These are phyloP conservation scores for Chrysoporthe puriensis DNA, from an alignment of 2,329 filamentous ascomycete species.

Conservation along the genomic window DNA sequence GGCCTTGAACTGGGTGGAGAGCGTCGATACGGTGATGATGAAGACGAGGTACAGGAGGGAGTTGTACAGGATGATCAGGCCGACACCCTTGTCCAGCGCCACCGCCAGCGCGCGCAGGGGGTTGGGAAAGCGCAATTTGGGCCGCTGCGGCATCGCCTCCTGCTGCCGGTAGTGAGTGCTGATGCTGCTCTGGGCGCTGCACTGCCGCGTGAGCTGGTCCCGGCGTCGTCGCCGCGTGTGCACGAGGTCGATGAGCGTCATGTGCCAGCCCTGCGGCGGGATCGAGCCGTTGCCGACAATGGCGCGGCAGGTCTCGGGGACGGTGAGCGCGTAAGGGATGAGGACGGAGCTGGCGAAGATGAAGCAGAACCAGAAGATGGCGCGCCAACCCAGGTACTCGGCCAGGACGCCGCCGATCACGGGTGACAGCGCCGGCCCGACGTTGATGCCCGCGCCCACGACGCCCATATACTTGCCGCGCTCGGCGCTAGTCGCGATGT, in stretches of 20 bases:
- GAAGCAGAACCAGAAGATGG: slow-evolving; percentile 71
- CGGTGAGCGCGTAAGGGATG: slow-evolving; percentile 56
- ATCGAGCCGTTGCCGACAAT: slow-evolving; percentile 68
- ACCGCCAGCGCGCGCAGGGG: slow-evolving; percentile 59
- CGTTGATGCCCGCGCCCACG: slow-evolving; percentile 60
- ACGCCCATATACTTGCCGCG: slow-evolving; percentile 74
- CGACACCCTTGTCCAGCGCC: slow-evolving; percentile 61
- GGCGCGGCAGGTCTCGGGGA: slow-evolving; percentile 63
- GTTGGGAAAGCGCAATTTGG: slow-evolving; percentile 57
- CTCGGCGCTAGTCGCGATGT: slow-evolving; percentile 70
- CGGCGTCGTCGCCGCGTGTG: slow-evolving; percentile 32
- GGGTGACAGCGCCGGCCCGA: slow-evolving; percentile 60
- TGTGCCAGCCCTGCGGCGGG: slow-evolving; percentile 60
- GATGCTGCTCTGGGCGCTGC: slow-evolving; percentile 7
- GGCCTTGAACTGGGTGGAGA: slow-evolving; percentile 54
- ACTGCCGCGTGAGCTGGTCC: background rate
- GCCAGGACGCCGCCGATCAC: slow-evolving; percentile 67
- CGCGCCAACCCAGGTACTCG: slow-evolving; percentile 68
- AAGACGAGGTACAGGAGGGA: slow-evolving; percentile 60
- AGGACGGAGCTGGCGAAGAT: slow-evolving; percentile 57
- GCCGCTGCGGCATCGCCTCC: slow-evolving; percentile 8
- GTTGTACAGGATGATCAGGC: slow-evolving; percentile 55
- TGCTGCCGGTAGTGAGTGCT: slow-evolving; percentile 2
- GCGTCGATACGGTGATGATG: slow-evolving; percentile 56
- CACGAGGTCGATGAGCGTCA: slow-evolving; percentile 56